Evolutionary conservation across 257 asterid species (phyloP), one percentile per base, ranked within the genome.

Genomic region (Jacaranda copaia): DNA sequence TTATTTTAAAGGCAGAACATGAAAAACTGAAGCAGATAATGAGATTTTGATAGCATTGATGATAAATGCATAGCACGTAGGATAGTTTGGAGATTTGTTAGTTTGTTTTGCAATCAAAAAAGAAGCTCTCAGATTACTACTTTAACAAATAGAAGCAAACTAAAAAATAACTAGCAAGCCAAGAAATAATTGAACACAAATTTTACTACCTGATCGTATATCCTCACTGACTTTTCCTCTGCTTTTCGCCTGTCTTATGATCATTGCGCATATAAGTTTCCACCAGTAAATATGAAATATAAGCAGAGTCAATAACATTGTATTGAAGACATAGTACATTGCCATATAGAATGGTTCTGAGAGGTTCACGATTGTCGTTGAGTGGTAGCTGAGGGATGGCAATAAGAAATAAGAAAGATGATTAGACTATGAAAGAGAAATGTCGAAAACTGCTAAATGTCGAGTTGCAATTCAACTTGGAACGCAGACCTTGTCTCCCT

Each of bases 261-360:
- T 84, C 97, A 91, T 88, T 45, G 90, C 80, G 18, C 77, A 89
- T 58, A 89, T 91, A 73, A 91, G 92, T 68, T 82, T 75, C 96
- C 97, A 89, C 97, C 96, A 91, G 77, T 89, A 91, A 63, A 89
- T 46, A 75, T 91, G 97, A 82, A 91, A 91, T 74, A 87, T 87
- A 63, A 91, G 89, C 66, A 89, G 88, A 35, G 89, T 87, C 81
- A 89, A 42, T 16, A 88, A 58, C 97, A 91, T 87, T 3, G 89
- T 84, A 72, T 89, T 89, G 88, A 88, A 91, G 81, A 83, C 55
- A 35, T 88, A 91, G 89, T 87, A 91, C 63, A 83, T 14, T 14
- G 70, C 75, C 70, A 51, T 53, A 53, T 43, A 15, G 77, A 79
- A 82, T 9, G 80, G 13, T 40, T 85, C 82, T 16, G 86, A 66